A percentile compares a stretch with the other conserved stretches of the same genome.
These are phyloP conservation scores for Carnegiea gigantea DNA, from an alignment of 179 eudicot species.

Conservation along the genomic window DNA sequence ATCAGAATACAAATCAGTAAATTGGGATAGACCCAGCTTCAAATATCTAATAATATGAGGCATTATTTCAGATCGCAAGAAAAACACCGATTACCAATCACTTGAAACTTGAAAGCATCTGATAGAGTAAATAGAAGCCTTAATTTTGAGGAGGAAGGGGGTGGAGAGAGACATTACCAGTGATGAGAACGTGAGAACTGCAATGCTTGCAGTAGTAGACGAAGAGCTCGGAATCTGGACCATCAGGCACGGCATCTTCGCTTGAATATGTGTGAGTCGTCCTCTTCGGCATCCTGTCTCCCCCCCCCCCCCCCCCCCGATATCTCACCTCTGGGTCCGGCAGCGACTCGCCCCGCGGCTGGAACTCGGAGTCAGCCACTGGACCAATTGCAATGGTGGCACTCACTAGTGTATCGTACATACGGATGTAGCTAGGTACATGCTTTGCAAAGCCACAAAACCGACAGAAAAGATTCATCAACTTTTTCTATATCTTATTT, in stretches of 20 bases:
- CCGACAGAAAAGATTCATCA: too few species aligned
- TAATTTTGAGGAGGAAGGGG: not conserved
- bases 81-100: not conserved
- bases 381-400: too few species aligned
- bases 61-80: not conserved
- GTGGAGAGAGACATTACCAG: conserved; percentile 43
- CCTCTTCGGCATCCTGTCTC: conserved; percentile 81
- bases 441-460: too few species aligned
- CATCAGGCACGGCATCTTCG: conserved; percentile 85
- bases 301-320: not conserved
- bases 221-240: conserved; percentile 86
- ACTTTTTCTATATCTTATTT: too few species aligned
- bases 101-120: not conserved
- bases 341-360: not conserved
- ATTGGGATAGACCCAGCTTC: too few species aligned
- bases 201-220: conserved; percentile 96
- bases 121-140: not conserved
- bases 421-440: too few species aligned
- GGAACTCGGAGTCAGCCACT: not conserved
- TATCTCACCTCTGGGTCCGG: not conserved
- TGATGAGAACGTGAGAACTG: conserved; percentile 86
- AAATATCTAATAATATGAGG: too few species aligned
- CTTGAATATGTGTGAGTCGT: conserved; percentile 96
- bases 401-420: too few species aligned
- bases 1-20: too few species aligned